Base-by-base conservation (phyloP, 306 rosid species). In the Urtica urens region DNA sequence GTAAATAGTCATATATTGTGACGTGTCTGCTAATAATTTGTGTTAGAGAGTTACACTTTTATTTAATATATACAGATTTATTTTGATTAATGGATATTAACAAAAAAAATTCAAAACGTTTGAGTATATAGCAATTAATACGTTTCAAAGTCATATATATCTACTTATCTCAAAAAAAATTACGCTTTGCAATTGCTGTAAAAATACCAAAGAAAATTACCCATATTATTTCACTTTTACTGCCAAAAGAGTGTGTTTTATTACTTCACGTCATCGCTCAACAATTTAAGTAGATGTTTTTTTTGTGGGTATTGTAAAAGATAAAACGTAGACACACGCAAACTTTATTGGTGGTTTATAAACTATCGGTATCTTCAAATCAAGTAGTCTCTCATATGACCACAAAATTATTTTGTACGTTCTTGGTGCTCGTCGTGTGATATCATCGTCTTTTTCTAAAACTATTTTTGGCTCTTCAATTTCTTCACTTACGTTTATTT, bases 261-360 rank as follows among this genome's bases (percentile, higher is more conserved):
- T 18, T 11, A 10, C 11, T 42, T 3, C 22, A 46, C 52, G 34
- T 46, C 33, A 46, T 3, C 52, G 34, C 19, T 1, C 17, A 48
- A 48, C 38, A 49, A 49, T 49, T 49, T 46, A 29, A 49, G 54
- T 49, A 27, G 20, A n/a, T 16, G 20, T 27, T 2, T 49, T 49
- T 49, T 28, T 22, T 49, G 16, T 15, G 10, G n/a, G n/a, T 16
- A 27, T 49, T 30, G 54, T 49, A 27, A 49, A 49, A 49, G 54
- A 49, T 49, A 49, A 49, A 17, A n/a, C n/a, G n/a, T 13, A 18
- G 15, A 46, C 51, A 11, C 30, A 49, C 12, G 23, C 15, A 45
- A 45, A 6, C 28, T 23, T 45, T 45, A 21, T 3, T 21, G 29
- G 22, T n/a, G 38, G 16, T 27, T 34, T 11, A 42, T 17, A 11